Conservation (phyloP, 1,139 yeast genomes). For the Lodderomyces pseudojiufengensis region DNA sequence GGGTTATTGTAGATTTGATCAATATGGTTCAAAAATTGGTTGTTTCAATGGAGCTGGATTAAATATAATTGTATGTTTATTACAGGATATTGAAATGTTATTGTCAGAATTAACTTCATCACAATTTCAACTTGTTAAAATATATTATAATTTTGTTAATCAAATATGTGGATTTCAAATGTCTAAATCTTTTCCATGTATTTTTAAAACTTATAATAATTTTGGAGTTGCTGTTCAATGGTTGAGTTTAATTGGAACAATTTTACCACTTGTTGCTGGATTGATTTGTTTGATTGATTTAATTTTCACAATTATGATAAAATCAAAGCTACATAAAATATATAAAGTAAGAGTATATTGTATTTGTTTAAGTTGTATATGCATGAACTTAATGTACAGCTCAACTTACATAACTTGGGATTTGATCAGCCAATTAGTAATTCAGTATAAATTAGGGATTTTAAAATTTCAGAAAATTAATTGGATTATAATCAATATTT, state of each 20-base stretch:
- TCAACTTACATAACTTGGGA: slow-evolving; percentile 1
- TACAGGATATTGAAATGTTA: slow-evolving; percentile 50
- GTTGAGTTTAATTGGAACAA: neutral
- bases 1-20: slow-evolving; percentile 45
- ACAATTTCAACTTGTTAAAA: slow-evolving; percentile 25
- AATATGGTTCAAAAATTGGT: slow-evolving; percentile 18
- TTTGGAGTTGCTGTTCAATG: slow-evolving; percentile 1
- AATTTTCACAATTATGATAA: neutral
- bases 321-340: too few relatives aligned
- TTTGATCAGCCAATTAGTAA: neutral
- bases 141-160: slow-evolving; percentile 14
- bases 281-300: slow-evolving; percentile 1
- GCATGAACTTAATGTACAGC: neutral
- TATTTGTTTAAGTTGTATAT: neutral
- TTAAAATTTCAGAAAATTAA: slow-evolving; percentile 3
- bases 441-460: slow-evolving; percentile 7
- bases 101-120: slow-evolving; percentile 22
- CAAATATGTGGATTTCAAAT: slow-evolving; percentile 9
- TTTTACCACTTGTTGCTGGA: neutral
- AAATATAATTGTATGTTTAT: slow-evolving; percentile 43
- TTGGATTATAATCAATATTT: slow-evolving; percentile 5
- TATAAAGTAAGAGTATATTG: neutral
- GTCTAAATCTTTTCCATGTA: slow-evolving; percentile 7
- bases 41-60: slow-evolving; percentile 42
- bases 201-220: slow-evolving; percentile 8